A percentile compares a stretch with the other conserved stretches of the same genome.
Conservation (phyloP, 345 rosid genomes). For the Zanthoxylum bungeanum region DNA sequence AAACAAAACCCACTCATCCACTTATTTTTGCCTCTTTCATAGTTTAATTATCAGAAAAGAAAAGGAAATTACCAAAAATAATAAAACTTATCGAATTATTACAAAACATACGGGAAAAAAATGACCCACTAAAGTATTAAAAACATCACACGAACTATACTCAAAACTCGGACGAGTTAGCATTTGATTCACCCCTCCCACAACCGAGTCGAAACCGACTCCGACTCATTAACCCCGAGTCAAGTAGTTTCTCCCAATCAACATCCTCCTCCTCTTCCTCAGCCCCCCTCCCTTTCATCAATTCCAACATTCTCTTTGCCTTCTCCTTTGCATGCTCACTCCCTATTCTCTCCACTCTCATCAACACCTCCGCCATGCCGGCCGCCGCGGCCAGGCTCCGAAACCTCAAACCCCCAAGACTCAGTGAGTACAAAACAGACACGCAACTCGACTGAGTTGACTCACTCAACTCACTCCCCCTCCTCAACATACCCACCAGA, state of each 20-base stretch:
- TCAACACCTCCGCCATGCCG: slow-evolving; percentile 51
- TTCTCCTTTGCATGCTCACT: slow-evolving; percentile 47
- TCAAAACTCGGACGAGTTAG: slow-evolving; percentile 53
- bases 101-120: background rate
- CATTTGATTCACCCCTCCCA: too few relatives aligned
- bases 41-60: background rate
- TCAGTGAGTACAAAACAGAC: slow-evolving; percentile 50
- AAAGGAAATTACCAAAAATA: background rate
- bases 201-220: slow-evolving; percentile 23
- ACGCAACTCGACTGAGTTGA: slow-evolving; percentile 59
- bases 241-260: slow-evolving; percentile 82
- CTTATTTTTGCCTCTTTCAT: background rate
- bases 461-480: slow-evolving; percentile 33
- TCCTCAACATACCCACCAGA: slow-evolving; percentile 45
- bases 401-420: slow-evolving; percentile 64
- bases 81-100: background rate
- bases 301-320: slow-evolving; percentile 47
- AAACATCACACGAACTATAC: background rate
- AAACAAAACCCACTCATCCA: background rate
- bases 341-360: slow-evolving; percentile 44
- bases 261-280: slow-evolving; percentile 47
- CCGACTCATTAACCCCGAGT: slow-evolving; percentile 38
- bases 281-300: slow-evolving; percentile 35
- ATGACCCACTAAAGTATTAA: background rate
- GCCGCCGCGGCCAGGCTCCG: slow-evolving; percentile 71